A percentile compares a stretch with the other conserved stretches of the same genome.
phyloP scores from a whole-genome alignment of 768 basidiomycete genomes.

The Podaxis mareebaensis region DNA sequence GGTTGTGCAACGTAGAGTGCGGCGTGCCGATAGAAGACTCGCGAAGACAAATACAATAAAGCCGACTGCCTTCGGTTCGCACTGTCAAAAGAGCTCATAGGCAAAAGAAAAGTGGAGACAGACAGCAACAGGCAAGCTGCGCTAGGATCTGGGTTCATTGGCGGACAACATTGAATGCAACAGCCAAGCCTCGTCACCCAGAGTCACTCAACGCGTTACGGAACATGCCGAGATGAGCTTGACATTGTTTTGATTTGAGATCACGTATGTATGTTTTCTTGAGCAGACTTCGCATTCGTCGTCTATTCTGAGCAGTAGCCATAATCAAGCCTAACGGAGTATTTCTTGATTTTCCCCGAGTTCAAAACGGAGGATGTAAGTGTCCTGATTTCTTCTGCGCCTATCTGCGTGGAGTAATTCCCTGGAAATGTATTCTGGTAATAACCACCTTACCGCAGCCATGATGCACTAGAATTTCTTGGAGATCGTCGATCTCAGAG shows the following conservation, averaged over 20 bases:
- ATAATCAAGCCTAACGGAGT: not conserved
- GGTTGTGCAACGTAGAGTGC: conserved; percentile 3
- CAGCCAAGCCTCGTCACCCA: not conserved
- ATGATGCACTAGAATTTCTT: not conserved
- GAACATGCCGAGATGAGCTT: conserved; percentile 12
- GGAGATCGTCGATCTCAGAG: conserved; percentile 7
- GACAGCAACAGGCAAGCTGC: conserved; percentile 9
- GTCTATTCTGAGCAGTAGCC: not conserved
- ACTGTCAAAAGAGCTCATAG: conserved; percentile 2
- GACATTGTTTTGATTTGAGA: not conserved
- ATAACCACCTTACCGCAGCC: conserved; percentile 4
- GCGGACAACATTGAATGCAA: not conserved
- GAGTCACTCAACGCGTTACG: conserved; percentile 2
- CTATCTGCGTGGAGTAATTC: not conserved
- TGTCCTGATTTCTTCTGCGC: not conserved
- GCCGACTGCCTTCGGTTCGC: not conserved
- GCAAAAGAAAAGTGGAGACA: not conserved
- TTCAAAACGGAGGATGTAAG: not conserved
- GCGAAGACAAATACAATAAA: not conserved
- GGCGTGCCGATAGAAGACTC: conserved; percentile 2
- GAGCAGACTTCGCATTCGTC: not conserved
- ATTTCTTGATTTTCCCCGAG: not conserved
- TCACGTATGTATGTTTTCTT: not conserved
- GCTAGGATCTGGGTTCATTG: not conserved
- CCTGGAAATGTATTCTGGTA: not conserved